A percentile compares a stretch with the other conserved stretches of the same genome.
phyloP scores from a whole-genome alignment of 2,329 filamentous ascomycete species.

The Talaromyces amestolkiae region DNA sequence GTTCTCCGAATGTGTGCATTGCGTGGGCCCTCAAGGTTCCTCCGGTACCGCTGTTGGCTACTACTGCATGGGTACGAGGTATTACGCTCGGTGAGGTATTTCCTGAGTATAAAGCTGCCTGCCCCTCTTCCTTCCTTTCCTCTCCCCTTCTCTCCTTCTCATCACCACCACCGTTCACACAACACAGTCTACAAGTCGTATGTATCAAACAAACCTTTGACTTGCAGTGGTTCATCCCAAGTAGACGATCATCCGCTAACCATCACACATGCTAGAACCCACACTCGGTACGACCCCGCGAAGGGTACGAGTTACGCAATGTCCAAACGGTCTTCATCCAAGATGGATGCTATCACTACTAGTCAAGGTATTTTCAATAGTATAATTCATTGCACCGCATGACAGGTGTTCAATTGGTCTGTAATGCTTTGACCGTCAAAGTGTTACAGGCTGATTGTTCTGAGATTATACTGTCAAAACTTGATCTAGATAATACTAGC shows the following conservation, averaged over 20 bases:
- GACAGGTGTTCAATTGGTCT: constrained; percentile 42
- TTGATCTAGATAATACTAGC: constrained; percentile 87
- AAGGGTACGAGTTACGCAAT: constrained; percentile 16
- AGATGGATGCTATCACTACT: constrained; percentile 28
- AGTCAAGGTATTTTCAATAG: constrained; percentile 45
- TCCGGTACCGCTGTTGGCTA: background rate
- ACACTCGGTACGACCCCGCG: constrained; percentile 18
- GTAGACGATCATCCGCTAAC: background rate
- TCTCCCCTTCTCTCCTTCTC: background rate
- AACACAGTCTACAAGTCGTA: background rate
- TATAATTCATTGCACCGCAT: constrained; percentile 43
- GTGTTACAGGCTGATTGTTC: constrained; percentile 43
- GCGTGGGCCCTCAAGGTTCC: background rate
- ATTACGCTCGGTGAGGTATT: background rate
- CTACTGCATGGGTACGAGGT: background rate
- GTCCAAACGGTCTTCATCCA: constrained; percentile 12
- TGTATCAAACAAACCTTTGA: background rate
- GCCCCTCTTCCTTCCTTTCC: background rate
- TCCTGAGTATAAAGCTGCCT: constrained; percentile 5
- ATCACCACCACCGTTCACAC: background rate
- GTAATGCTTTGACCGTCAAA: constrained; percentile 17
- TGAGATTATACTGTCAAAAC: constrained; percentile 78
- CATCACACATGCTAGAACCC: background rate
- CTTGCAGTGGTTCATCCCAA: no score
- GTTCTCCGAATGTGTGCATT: background rate